phyloP scores from a whole-genome alignment of 345 rosid species.

The Adansonia digitata region DNA sequence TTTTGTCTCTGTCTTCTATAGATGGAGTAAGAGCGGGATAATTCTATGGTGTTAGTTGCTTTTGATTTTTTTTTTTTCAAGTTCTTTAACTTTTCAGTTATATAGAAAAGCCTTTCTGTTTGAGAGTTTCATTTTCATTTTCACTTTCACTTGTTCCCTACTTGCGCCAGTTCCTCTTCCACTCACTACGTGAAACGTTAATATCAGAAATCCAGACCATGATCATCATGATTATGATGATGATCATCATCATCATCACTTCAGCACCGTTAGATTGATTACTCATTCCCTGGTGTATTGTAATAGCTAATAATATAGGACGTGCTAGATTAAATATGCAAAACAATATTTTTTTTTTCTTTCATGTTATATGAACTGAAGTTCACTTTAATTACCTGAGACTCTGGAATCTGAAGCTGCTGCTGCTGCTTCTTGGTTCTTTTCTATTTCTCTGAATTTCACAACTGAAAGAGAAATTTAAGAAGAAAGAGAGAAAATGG shows the following conservation, averaged over 20 bases:
- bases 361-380: conserved; percentile 15
- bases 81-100: conserved; percentile 14
- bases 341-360: background rate
- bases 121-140: background rate
- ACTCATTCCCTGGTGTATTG: background rate
- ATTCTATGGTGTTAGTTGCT: conserved; percentile 20
- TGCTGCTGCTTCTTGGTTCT: conserved; percentile 11
- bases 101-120: conserved; percentile 3
- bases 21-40: conserved; percentile 38
- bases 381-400: background rate
- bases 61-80: conserved; percentile 11
- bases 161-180: background rate
- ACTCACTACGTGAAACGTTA: background rate
- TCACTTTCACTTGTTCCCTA: conserved; percentile 1
- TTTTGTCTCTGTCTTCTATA: conserved; percentile 15
- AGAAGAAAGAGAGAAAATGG: background rate
- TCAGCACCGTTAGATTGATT: background rate
- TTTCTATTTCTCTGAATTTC: conserved; percentile 22
- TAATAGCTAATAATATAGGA: background rate
- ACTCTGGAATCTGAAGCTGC: background rate
- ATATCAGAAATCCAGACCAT: background rate
- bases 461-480: conserved; percentile 11
- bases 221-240: background rate
- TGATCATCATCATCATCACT: background rate
- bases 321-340: background rate